These are phyloP conservation scores for Marchantia paleacea DNA, from an alignment of 225 moss, liverwort and hornwort genomes.

Conservation along the genomic window DNA sequence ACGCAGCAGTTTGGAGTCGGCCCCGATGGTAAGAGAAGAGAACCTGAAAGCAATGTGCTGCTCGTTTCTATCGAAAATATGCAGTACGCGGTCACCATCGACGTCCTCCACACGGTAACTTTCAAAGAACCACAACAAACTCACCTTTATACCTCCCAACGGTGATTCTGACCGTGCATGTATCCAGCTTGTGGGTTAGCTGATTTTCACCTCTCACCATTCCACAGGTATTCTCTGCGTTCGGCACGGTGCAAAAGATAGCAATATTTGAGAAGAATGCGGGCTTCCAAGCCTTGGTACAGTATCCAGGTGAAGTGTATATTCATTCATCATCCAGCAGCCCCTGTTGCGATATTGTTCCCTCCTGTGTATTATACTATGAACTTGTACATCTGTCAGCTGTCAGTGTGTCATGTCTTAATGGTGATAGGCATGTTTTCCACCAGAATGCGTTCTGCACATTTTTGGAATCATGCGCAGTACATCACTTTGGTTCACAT, in stretches of 20 bases:
- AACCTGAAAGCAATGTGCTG: conserved; percentile 96
- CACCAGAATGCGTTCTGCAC: too few species aligned
- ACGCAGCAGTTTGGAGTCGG: conserved; percentile 80
- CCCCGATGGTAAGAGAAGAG: conserved; percentile 92
- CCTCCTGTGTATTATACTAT: neutral
- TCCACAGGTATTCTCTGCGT: conserved; percentile 88
- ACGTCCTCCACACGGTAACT: conserved; percentile 89
- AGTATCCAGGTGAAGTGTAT: conserved; percentile 72
- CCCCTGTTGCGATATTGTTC: neutral
- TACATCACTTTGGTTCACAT: too few species aligned
- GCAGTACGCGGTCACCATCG: conserved; percentile 99
- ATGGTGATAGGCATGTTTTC: neutral
- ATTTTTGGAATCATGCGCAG: too few species aligned
- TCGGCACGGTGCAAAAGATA: conserved; percentile 95
- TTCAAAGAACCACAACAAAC: neutral
- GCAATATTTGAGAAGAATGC: conserved; percentile 99
- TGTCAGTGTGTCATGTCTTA: neutral
- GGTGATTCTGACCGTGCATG: neutral
- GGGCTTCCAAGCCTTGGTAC: conserved; percentile 96
- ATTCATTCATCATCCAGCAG: neutral
- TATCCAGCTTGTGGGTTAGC: neutral
- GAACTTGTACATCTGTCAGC: neutral
- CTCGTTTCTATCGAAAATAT: conserved; percentile 97
- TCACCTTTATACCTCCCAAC: neutral
- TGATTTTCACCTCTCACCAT: neutral